Base-by-base conservation (phyloP, 176 grass and related monocot genomes). In the Calamus simplicifolius region DNA sequence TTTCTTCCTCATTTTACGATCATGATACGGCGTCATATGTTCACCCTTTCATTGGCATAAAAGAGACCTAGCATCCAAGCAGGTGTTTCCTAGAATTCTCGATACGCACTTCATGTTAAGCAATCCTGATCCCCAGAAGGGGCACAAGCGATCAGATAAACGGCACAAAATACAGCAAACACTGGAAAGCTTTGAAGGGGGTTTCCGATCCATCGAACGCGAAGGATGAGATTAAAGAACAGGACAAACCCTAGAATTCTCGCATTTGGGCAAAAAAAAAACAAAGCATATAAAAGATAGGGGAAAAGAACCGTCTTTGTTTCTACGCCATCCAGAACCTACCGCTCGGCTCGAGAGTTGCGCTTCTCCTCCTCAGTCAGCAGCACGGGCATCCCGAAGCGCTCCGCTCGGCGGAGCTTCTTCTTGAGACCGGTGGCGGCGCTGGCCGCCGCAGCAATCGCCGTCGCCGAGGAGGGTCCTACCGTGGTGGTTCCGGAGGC, bases 321-420 rank as follows among this genome's bases (percentile, higher is more conserved):
- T 50, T 6, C 1, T 60, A 58, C 31, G 6, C 0, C 31, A 35
- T 35, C 31, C 8, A 28, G 31, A 75, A 16, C 25, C 56, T 48
- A 98, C 94, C 87, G 92, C 66, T 92, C 81, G n/a, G 88, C 84
- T 31, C 88, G 87, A 58, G 59, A 93, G 69, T 81, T 93, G 62
- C 88, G 88, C 67, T 61, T 61, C 29, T 61, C 59, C 27, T 61
- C 58, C 28, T 38, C 17, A 4, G 28, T 38, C 5, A 61, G 29
- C 17, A 38, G 16, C 16, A 61, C 28, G 30, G 29, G 30, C 30
- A 21, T 38, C 29, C 30, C 30, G 18, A 61, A 61, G 8, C 59
- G 6, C n/a, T 61, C 30, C 4, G 59, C 28, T 38, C 30, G 59
- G 17, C 59, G 30, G 59, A 23, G 29, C 59, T 48, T 61, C 30